Evolutionary conservation across 2,329 filamentous ascomycete species (phyloP).

Genomic region (Lasiodiplodia theobromae): DNA sequence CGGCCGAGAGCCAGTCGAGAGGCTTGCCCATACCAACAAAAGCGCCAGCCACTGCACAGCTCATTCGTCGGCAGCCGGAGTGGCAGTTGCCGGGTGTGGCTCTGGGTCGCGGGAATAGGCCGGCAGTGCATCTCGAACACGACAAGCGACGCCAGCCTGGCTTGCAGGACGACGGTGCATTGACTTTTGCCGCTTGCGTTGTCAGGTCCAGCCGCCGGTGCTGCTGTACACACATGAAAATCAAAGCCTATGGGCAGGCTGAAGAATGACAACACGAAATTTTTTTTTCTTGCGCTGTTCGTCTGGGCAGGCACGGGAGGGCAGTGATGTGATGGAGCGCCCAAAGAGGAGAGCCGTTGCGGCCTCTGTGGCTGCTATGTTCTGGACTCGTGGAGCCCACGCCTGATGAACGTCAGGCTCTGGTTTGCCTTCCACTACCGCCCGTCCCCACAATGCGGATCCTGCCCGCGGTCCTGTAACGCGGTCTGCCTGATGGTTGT

Average conservation of each 20-base stretch:
- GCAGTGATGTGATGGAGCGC: neutral
- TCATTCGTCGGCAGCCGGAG: neutral
- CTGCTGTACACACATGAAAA: neutral
- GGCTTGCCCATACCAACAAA: neutral
- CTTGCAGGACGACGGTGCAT: conserved; percentile 1
- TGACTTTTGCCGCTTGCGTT: neutral
- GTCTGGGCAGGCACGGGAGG: neutral
- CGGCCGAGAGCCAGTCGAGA: neutral
- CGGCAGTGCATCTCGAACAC: conserved; percentile 7
- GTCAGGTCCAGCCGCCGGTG: neutral
- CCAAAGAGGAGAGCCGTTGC: conserved; percentile 7
- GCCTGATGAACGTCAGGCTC: neutral
- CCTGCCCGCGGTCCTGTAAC: neutral
- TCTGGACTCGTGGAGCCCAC: neutral
- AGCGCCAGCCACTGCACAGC: neutral
- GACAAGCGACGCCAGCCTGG: neutral
- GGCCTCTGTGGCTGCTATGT: neutral
- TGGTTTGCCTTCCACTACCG: neutral
- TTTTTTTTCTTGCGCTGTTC: neutral
- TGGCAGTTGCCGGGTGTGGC: conserved; percentile 1
- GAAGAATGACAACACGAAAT: neutral
- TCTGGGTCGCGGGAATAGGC: neutral
- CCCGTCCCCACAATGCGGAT: neutral
- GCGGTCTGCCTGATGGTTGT: neutral
- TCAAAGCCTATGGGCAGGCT: conserved; percentile 13